Conservation (phyloP, 179 eudicot genomes). For the Gypsophila paniculata region DNA sequence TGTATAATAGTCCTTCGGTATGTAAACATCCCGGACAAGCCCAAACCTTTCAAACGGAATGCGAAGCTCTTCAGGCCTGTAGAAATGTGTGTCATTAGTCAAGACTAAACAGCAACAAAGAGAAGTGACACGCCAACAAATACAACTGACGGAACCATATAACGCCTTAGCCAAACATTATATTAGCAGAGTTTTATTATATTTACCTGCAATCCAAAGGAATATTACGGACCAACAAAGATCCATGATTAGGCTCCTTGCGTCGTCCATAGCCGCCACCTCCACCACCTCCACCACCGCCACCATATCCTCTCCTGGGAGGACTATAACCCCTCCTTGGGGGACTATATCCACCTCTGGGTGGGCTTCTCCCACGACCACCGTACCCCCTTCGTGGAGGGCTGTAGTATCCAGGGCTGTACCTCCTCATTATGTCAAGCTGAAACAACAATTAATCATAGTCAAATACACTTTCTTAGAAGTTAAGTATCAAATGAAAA, state of each 20-base stretch:
- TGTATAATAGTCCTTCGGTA: constrained; percentile 59
- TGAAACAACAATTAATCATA: background rate
- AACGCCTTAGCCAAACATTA: background rate
- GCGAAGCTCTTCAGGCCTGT: constrained; percentile 67
- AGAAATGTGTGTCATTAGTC: background rate
- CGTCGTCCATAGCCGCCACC: constrained; percentile 51
- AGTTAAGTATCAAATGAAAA: too few relatives aligned
- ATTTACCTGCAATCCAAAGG: constrained; percentile 65
- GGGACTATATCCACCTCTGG: constrained; percentile 36
- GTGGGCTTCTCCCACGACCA: constrained; percentile 36
- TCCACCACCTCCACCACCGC: constrained; percentile 33
- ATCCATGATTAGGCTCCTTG: constrained; percentile 59
- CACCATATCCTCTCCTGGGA: constrained; percentile 48
- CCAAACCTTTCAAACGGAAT: constrained; percentile 69
- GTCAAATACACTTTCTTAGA: background rate
- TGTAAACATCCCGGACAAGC: constrained; percentile 59
- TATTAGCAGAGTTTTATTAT: too few relatives aligned
- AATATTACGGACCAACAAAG: constrained; percentile 67
- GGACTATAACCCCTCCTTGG: constrained; percentile 62
- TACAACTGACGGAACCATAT: background rate
- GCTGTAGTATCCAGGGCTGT: constrained; percentile 37
- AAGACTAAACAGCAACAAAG: background rate
- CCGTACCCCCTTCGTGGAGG: constrained; percentile 36
- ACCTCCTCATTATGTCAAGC: constrained; percentile 36
- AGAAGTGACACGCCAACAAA: too few relatives aligned